Evolutionary conservation across 495 filamentous ascomycete species (phyloP).

Genomic region (Xylaria telfairii): DNA sequence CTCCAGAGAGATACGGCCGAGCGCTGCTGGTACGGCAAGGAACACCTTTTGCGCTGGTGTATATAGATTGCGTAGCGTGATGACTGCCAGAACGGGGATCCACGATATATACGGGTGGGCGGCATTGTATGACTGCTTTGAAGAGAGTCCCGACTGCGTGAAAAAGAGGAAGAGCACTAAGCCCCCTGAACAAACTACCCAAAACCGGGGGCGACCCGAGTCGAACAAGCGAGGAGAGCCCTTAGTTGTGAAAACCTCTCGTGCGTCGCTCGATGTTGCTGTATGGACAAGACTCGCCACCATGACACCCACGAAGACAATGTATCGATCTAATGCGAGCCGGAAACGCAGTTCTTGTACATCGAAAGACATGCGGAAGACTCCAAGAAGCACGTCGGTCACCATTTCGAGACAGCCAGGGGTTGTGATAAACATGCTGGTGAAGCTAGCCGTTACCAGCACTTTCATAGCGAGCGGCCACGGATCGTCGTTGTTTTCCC

Average conservation of each 20-base stretch:
- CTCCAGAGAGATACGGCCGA: constrained; percentile 63
- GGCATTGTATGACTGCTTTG: constrained; percentile 55
- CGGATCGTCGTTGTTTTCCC: constrained; percentile 47
- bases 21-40: constrained; percentile 55
- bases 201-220: constrained; percentile 23
- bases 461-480: constrained; percentile 57
- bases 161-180: constrained; percentile 44
- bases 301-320: constrained; percentile 32
- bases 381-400: constrained; percentile 41
- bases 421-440: constrained; percentile 48
- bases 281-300: constrained; percentile 33
- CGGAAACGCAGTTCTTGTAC: constrained; percentile 32
- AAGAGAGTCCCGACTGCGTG: constrained; percentile 32
- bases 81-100: constrained; percentile 59
- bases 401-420: constrained; percentile 53
- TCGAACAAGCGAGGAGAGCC: constrained; percentile 23
- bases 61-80: constrained; percentile 58
- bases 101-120: constrained; percentile 61
- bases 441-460: constrained; percentile 48
- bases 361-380: constrained; percentile 47
- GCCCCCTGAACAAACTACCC: constrained; percentile 32
- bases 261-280: constrained; percentile 23
- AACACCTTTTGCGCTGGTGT: constrained; percentile 47
- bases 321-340: constrained; percentile 33
- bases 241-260: constrained; percentile 21